Conservation (phyloP, 805 yeast species). For the Monosporozyma aquatica region DNA sequence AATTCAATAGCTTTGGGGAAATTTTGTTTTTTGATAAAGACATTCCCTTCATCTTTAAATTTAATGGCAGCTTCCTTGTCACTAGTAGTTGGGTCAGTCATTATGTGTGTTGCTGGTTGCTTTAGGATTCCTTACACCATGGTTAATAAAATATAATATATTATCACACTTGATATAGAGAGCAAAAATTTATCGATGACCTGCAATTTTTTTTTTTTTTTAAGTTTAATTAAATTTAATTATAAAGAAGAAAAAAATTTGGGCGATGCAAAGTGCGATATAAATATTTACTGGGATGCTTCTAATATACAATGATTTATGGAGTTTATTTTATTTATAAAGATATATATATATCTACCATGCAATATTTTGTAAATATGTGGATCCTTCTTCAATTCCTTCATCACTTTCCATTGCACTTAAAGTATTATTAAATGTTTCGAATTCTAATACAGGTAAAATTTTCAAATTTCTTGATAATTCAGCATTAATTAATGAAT, state of each 20-base stretch:
- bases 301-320: no score
- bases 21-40: constrained; percentile 54
- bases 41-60: constrained; percentile 66
- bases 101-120: constrained; percentile 4
- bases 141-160: no score
- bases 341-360: constrained; percentile 15
- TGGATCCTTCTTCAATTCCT: background rate
- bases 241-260: no score
- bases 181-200: no score
- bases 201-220: background rate
- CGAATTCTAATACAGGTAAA: constrained; percentile 73
- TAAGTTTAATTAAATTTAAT: background rate
- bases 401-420: constrained; percentile 2
- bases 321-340: background rate
- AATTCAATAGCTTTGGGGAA: constrained; percentile 55
- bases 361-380: constrained; percentile 17
- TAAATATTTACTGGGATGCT: no score
- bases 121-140: background rate
- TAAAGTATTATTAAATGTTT: constrained; percentile 22
- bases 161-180: no score
- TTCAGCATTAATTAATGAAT: constrained; percentile 55
- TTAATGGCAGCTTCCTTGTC: constrained; percentile 35
- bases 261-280: no score
- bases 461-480: constrained; percentile 54
- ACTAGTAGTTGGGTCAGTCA: constrained; percentile 14